Conservation (phyloP, 2,329 filamentous ascomycete genomes). For the Aspergillus cejpii region DNA sequence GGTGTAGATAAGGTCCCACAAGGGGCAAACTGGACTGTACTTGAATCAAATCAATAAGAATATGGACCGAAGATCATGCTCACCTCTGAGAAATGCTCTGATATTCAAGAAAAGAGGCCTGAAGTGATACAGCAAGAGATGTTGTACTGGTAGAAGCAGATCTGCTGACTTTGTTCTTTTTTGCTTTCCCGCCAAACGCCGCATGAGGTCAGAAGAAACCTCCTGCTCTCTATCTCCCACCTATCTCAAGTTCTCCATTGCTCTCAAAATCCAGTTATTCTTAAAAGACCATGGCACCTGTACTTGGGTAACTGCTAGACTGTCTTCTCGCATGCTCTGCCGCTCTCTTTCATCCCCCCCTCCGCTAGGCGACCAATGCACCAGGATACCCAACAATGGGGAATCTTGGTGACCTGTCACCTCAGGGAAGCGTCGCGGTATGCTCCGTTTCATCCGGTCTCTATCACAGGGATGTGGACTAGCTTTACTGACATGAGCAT, state of each 20-base stretch:
- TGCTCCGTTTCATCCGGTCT: constrained; percentile 26
- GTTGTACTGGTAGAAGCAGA: constrained; percentile 5
- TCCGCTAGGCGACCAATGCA: constrained; percentile 30
- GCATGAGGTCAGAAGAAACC: constrained; percentile 4
- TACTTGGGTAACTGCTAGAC: constrained; percentile 14
- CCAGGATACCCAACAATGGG: constrained; percentile 51
- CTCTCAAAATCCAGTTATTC: background rate
- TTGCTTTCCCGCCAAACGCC: background rate
- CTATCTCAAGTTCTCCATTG: background rate
- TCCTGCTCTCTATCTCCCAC: background rate
- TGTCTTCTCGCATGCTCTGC: constrained; percentile 5
- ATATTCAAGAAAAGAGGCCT: background rate
- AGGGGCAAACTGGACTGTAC: background rate
- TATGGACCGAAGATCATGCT: background rate
- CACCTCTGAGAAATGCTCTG: background rate
- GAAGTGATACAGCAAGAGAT: background rate
- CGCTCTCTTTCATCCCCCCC: constrained; percentile 42
- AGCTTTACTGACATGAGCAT: constrained; percentile 14
- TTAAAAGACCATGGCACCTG: constrained; percentile 14
- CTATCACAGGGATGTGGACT: background rate
- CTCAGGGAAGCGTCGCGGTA: constrained; percentile 70
- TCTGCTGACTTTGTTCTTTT: constrained; percentile 10
- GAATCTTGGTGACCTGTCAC: constrained; percentile 67
- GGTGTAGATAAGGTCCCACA: constrained; percentile 1
- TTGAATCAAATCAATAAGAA: background rate